Conservation (phyloP, 352 stramenopile species). For the Peronosclerospora sorghi region DNA sequence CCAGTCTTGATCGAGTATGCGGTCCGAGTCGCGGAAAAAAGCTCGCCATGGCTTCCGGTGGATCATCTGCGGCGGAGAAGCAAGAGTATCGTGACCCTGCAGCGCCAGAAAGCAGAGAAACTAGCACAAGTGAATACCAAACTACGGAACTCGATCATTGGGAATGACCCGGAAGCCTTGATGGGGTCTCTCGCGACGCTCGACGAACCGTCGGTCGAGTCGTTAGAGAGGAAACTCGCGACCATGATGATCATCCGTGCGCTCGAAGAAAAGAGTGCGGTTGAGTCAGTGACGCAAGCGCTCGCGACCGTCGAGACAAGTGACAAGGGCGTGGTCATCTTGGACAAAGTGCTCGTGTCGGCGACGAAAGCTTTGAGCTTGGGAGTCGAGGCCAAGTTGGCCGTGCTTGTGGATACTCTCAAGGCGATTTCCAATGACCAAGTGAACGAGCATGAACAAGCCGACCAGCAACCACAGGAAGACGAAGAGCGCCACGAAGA, state of each 20-base stretch:
- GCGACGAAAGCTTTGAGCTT: constrained; percentile 45
- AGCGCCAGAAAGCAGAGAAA: constrained; percentile 29
- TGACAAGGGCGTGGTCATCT: constrained; percentile 12
- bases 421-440: constrained; percentile 10
- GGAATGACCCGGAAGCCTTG: constrained; percentile 51
- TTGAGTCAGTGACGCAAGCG: constrained; percentile 37
- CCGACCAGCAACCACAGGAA: no score
- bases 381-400: constrained; percentile 45
- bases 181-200: constrained; percentile 59
- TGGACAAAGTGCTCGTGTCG: constrained; percentile 22
- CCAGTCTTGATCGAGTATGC: constrained; percentile 55
- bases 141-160: constrained; percentile 47
- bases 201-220: constrained; percentile 53
- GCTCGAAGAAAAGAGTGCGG: constrained; percentile 58
- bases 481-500: background rate
- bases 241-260: constrained; percentile 77
- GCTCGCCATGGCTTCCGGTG: constrained; percentile 40
- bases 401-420: constrained; percentile 24
- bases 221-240: constrained; percentile 58
- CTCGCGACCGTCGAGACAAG: constrained; percentile 18
- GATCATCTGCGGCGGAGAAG: constrained; percentile 36
- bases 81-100: constrained; percentile 23
- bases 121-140: constrained; percentile 36
- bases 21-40: constrained; percentile 45
- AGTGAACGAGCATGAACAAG: background rate